A percentile compares a stretch with the other conserved stretches of the same genome.
Conservation (phyloP, 164 flowering plant species). For the Nymphaea thermarum region DNA sequence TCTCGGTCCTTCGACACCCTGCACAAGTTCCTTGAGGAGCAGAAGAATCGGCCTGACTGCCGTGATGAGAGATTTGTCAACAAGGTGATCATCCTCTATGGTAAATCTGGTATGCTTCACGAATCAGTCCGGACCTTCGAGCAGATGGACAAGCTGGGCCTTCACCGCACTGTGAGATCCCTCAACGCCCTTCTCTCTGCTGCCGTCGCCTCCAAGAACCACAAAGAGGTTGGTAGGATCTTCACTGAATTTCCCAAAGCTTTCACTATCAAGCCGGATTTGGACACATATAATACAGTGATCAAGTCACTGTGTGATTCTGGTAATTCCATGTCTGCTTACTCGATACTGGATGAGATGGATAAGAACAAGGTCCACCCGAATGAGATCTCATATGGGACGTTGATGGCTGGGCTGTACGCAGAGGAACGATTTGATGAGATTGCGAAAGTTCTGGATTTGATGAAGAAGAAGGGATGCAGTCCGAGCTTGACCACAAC, state of each 20-base stretch:
- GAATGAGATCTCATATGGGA: constrained; percentile 34
- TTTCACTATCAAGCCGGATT: constrained; percentile 34
- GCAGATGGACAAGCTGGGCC: constrained; percentile 24
- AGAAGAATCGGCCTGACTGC: constrained; percentile 45
- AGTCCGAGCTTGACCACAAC: constrained; percentile 29
- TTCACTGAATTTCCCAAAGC: constrained; percentile 39
- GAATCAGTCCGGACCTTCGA: constrained; percentile 41
- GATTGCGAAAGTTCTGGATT: constrained; percentile 52
- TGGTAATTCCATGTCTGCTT: constrained; percentile 38
- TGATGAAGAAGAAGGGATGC: constrained; percentile 38
- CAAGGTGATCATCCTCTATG: constrained; percentile 54
- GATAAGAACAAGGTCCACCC: constrained; percentile 42
- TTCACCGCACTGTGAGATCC: constrained; percentile 23
- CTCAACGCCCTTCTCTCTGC: constrained; percentile 55
- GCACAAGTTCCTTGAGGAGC: constrained; percentile 31
- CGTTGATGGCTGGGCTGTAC: constrained; percentile 54
- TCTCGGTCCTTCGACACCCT: constrained; percentile 28
- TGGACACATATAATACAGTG: constrained; percentile 49
- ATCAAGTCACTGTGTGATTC: constrained; percentile 55
- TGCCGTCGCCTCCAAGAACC: constrained; percentile 33
- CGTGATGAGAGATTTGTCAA: constrained; percentile 34
- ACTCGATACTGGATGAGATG: constrained; percentile 61
- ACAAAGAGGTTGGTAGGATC: constrained; percentile 10
- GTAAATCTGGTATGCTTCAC: constrained; percentile 56
- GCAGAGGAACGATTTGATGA: constrained; percentile 54